phyloP scores from a whole-genome alignment of 345 rosid species.

The Bretschneidera sinensis region DNA sequence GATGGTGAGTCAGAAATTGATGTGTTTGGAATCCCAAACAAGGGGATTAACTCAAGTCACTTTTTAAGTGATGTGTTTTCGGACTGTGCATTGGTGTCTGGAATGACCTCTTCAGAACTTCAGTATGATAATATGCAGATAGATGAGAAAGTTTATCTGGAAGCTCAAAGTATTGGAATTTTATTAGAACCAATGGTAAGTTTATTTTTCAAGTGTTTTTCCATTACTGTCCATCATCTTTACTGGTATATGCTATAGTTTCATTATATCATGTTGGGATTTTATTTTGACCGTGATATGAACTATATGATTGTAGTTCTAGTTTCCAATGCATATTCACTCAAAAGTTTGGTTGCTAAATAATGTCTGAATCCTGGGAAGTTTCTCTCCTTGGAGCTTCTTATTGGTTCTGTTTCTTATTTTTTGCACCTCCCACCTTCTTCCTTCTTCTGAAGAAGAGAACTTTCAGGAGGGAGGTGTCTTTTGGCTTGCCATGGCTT shows the following conservation, averaged over 20 bases:
- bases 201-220: slow-evolving; percentile 11
- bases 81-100: slow-evolving; percentile 35
- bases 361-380: neutral
- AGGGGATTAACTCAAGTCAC: slow-evolving; percentile 35
- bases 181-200: slow-evolving; percentile 76
- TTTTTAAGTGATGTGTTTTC: slow-evolving; percentile 41
- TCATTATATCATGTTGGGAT: slow-evolving; percentile 10
- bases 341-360: neutral
- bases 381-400: neutral
- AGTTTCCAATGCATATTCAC: too few relatives aligned
- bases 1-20: slow-evolving; percentile 52
- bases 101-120: slow-evolving; percentile 41
- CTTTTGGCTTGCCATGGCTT: neutral
- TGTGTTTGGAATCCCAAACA: slow-evolving; percentile 27
- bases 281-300: neutral
- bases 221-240: neutral
- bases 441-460: neutral
- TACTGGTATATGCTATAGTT: slow-evolving; percentile 9
- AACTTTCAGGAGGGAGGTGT: neutral
- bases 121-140: slow-evolving; percentile 56
- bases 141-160: slow-evolving; percentile 69
- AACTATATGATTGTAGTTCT: neutral
- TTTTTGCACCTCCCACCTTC: neutral
- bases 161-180: slow-evolving; percentile 78
- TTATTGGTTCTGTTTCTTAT: neutral